These are phyloP conservation scores for Coniochaeta sp. DNA, from an alignment of 2,329 filamentous ascomycete genomes.

Conservation along the genomic window DNA sequence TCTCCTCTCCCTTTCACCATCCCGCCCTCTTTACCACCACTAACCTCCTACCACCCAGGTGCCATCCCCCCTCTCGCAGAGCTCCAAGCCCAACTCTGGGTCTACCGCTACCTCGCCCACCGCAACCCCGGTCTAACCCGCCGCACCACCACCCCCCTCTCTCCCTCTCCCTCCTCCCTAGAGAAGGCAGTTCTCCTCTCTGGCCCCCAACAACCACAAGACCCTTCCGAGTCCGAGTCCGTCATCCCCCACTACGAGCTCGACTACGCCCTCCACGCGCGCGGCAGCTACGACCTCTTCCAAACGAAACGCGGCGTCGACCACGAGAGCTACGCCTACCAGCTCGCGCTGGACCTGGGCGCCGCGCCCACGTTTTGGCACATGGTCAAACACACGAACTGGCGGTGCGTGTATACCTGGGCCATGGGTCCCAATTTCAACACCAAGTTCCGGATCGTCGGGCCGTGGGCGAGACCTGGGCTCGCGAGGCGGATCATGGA, in stretches of 20 bases:
- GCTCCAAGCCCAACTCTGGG: conserved; percentile 41
- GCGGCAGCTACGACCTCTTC: conserved; percentile 24
- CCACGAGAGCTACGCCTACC: conserved; percentile 42
- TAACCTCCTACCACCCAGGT: conserved; percentile 14
- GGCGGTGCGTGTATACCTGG: conserved; percentile 34
- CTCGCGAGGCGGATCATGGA: conserved; percentile 30
- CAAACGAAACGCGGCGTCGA: conserved; percentile 34
- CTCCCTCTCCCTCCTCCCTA: too few relatives aligned
- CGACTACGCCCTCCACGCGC: conserved; percentile 31
- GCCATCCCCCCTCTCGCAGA: conserved; percentile 42
- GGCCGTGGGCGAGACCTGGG: conserved; percentile 33
- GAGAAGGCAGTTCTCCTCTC: too few relatives aligned
- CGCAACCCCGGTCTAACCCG: too few relatives aligned
- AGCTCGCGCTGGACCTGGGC: conserved; percentile 39
- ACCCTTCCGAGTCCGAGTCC: too few relatives aligned
- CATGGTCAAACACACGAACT: conserved; percentile 22
- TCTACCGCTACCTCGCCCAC: conserved; percentile 22
- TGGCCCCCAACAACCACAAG: too few relatives aligned
- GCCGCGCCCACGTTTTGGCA: conserved; percentile 30
- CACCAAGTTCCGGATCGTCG: conserved; percentile 38
- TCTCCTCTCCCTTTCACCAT: background rate
- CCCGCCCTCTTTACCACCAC: background rate
- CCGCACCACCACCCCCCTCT: too few relatives aligned
- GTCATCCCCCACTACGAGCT: conserved; percentile 26
- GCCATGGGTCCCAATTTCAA: conserved; percentile 43